These are phyloP conservation scores for Globisporangium cystogenes DNA, from an alignment of 352 stramenopile genomes.

Conservation along the genomic window DNA sequence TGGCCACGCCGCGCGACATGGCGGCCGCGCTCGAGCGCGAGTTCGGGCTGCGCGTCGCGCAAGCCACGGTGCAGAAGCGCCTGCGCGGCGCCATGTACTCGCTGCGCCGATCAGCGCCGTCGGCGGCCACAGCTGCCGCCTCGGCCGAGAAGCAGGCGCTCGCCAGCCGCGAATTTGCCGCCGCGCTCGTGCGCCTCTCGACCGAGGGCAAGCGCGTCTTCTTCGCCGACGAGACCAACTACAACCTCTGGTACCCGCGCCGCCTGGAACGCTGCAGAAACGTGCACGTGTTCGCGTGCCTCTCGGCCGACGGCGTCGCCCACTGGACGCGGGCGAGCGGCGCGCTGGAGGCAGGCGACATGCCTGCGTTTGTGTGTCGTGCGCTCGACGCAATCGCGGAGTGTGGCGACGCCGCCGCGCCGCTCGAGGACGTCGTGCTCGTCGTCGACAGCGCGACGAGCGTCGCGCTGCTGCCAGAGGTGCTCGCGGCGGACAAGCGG, in stretches of 20 bases:
- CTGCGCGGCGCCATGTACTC: constrained; percentile 15
- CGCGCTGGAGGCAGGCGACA: constrained; percentile 4
- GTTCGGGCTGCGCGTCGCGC: constrained; percentile 14
- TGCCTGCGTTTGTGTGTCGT: constrained; percentile 8
- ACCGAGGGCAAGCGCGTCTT: constrained; percentile 9
- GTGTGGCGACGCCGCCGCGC: background rate
- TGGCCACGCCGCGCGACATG: constrained; percentile 17
- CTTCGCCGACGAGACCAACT: constrained; percentile 15
- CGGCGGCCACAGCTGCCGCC: background rate
- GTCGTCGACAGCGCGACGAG: constrained; percentile 10
- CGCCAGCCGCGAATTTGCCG: constrained; percentile 2
- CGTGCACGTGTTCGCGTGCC: constrained; percentile 14
- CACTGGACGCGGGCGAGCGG: constrained; percentile 8
- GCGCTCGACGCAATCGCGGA: constrained; percentile 7
- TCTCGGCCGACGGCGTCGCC: constrained; percentile 8
- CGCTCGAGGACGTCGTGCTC: constrained; percentile 6
- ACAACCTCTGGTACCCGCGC: constrained; percentile 17
- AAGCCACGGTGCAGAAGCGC: constrained; percentile 14
- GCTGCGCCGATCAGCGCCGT: background rate
- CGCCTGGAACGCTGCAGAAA: constrained; percentile 16
- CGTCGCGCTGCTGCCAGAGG: background rate
- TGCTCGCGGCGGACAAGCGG: background rate
- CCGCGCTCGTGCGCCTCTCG: background rate
- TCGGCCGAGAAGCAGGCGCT: constrained; percentile 7
- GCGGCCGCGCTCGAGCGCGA: constrained; percentile 9